Conservation (phyloP, 352 stramenopile species). For the Hyaloperonospora brassicae region DNA sequence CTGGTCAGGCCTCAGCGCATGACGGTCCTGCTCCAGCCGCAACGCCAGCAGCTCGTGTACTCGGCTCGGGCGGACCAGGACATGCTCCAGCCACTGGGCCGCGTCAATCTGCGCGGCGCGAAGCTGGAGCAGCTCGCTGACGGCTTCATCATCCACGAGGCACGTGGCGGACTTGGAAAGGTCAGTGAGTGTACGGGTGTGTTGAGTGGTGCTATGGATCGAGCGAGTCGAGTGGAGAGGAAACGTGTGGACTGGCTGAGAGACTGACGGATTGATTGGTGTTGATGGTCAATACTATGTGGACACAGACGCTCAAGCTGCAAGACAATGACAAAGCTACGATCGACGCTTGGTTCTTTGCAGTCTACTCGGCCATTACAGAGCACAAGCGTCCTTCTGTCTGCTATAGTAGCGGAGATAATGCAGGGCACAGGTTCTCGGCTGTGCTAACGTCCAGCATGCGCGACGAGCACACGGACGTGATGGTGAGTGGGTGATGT, state of each 20-base stretch:
- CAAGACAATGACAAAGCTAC: slow-evolving; percentile 72
- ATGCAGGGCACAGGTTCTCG: slow-evolving; percentile 42
- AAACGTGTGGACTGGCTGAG: too few species aligned
- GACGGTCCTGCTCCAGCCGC: slow-evolving; percentile 59
- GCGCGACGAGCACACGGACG: slow-evolving; percentile 52
- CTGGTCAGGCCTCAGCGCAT: slow-evolving; percentile 36
- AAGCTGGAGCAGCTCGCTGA: slow-evolving; percentile 68
- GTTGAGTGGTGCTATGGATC: too few species aligned
- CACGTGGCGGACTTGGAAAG: slow-evolving; percentile 29
- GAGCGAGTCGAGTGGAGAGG: too few species aligned
- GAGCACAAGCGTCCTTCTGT: slow-evolving; percentile 47
- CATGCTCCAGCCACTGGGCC: slow-evolving; percentile 52
- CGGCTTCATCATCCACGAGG: slow-evolving; percentile 68
- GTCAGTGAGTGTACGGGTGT: slow-evolving; percentile 12
- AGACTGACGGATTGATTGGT: too few species aligned
- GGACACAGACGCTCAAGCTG: slow-evolving; percentile 65
- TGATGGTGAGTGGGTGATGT: background rate
- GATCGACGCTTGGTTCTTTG: slow-evolving; percentile 73
- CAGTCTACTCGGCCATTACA: slow-evolving; percentile 65
- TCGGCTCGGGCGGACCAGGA: slow-evolving; percentile 66
- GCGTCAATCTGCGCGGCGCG: slow-evolving; percentile 45
- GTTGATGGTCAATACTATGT: too few species aligned
- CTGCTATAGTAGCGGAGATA: slow-evolving; percentile 25
- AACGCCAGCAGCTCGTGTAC: slow-evolving; percentile 58
- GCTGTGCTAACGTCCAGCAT: slow-evolving; percentile 45